phyloP scores from a whole-genome alignment of 2,329 filamentous ascomycete genomes.

The Fusarium buharicum region DNA sequence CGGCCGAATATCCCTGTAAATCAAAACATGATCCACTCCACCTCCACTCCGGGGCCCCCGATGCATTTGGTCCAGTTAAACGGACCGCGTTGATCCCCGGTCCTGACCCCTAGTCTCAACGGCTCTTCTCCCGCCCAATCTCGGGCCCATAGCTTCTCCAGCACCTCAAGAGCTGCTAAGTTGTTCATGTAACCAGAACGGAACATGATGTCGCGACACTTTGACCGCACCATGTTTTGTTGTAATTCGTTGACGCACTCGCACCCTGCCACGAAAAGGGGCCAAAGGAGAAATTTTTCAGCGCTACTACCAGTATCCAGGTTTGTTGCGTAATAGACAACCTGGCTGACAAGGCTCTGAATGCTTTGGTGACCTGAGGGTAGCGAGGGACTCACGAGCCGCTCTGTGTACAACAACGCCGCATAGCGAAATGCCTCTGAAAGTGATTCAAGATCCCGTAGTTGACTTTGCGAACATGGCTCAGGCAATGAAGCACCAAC shows the following conservation, averaged over 20 bases:
- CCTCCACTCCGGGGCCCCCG: slow-evolving; percentile 65
- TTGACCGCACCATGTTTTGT: slow-evolving; percentile 79
- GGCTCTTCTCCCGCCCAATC: slow-evolving; percentile 57
- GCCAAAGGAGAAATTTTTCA: slow-evolving; percentile 94
- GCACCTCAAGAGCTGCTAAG: slow-evolving; percentile 81
- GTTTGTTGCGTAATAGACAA: slow-evolving; percentile 83
- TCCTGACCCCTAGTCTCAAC: slow-evolving; percentile 47
- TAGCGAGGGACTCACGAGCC: slow-evolving; percentile 79
- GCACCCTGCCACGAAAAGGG: slow-evolving; percentile 87
- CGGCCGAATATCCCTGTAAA: slow-evolving; percentile 26
- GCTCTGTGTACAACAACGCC: slow-evolving; percentile 88
- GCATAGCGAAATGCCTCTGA: slow-evolving; percentile 92
- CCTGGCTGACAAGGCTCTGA: slow-evolving; percentile 83
- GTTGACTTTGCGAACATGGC: slow-evolving; percentile 67
- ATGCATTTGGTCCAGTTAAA: slow-evolving; percentile 70
- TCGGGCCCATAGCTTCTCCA: slow-evolving; percentile 84
- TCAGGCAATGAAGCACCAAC: slow-evolving; percentile 62
- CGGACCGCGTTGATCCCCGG: slow-evolving; percentile 58
- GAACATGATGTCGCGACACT: slow-evolving; percentile 86
- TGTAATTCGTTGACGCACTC: slow-evolving; percentile 87
- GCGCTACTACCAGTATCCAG: slow-evolving; percentile 77
- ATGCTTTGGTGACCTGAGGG: slow-evolving; percentile 81
- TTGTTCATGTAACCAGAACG: slow-evolving; percentile 96
- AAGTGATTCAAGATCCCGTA: slow-evolving; percentile 80
- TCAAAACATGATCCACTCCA: slow-evolving; percentile 75